Conservation (phyloP, 352 stramenopile genomes). For the Globisporangium acanthophoron region DNA sequence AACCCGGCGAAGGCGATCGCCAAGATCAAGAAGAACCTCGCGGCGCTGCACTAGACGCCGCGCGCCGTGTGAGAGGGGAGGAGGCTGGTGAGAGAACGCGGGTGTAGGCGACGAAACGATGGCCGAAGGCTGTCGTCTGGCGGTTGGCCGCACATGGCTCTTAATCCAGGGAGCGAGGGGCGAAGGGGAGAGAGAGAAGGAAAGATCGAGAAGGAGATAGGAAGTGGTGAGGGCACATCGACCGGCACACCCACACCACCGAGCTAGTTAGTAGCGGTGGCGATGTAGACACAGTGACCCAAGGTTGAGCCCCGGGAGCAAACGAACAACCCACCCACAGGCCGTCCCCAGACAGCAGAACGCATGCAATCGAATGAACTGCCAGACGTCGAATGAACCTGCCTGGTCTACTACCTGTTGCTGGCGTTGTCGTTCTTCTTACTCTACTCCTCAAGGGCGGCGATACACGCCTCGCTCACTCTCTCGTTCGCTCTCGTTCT, state of each 20-base stretch:
- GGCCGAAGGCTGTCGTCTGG: neutral
- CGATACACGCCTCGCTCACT: neutral
- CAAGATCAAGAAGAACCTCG: slow-evolving; percentile 97
- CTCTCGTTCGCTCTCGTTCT: too few species aligned
- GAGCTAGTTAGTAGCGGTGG: neutral
- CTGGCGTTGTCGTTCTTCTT: neutral
- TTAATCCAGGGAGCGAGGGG: neutral
- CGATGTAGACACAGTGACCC: slow-evolving; percentile 1
- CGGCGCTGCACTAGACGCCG: slow-evolving; percentile 56
- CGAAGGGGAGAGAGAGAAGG: neutral
- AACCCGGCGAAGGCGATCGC: slow-evolving; percentile 98
- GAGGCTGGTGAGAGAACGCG: neutral
- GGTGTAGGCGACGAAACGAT: neutral
- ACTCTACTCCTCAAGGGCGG: neutral
- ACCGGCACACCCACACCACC: neutral
- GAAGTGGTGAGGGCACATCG: neutral
- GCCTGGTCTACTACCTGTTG: too few species aligned
- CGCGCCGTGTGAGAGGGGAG: neutral
- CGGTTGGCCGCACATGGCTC: too few species aligned
- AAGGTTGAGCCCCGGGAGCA: neutral
- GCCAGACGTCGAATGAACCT: too few species aligned
- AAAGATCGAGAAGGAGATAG: neutral
- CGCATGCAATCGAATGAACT: neutral
- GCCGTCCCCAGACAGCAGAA: neutral
- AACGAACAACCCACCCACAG: neutral